A percentile compares a stretch with the other conserved stretches of the same genome.
These are phyloP conservation scores for Bruguiera hainesii DNA, from an alignment of 441 rosid genomes.

Conservation along the genomic window DNA sequence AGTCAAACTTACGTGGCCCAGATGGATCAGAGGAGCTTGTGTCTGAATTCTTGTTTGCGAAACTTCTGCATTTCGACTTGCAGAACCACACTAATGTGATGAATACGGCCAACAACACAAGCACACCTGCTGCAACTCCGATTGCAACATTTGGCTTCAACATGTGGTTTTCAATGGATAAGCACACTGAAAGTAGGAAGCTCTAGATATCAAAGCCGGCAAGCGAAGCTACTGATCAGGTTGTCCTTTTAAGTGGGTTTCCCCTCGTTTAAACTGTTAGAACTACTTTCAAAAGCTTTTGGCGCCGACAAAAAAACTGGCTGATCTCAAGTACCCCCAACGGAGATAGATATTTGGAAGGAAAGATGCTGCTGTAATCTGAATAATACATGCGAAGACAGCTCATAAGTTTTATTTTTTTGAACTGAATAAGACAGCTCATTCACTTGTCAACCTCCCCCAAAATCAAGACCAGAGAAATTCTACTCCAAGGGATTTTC, in stretches of 20 bases:
- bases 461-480: constrained; percentile 7
- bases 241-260: constrained; percentile 15
- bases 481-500: neutral
- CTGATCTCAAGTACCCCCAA: constrained; percentile 19
- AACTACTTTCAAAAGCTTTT: constrained; percentile 11
- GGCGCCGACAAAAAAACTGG: constrained; percentile 21
- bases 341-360: constrained; percentile 15
- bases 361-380: constrained; percentile 19
- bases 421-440: no score
- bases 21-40: constrained; percentile 51
- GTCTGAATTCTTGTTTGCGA: constrained; percentile 35
- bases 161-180: constrained; percentile 29
- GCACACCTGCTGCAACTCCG: constrained; percentile 36
- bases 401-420: constrained; percentile 26
- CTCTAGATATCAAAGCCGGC: constrained; percentile 17
- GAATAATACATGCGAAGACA: constrained; percentile 27
- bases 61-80: constrained; percentile 31
- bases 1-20: constrained; percentile 36
- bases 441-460: constrained; percentile 13
- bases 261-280: constrained; percentile 15
- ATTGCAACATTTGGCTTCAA: constrained; percentile 28
- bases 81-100: constrained; percentile 37
- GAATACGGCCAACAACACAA: constrained; percentile 29
- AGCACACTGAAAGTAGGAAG: constrained; percentile 35
- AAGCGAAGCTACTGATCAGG: constrained; percentile 17